Conservation (phyloP, 345 rosid species). For the Eucalyptus globulus region DNA sequence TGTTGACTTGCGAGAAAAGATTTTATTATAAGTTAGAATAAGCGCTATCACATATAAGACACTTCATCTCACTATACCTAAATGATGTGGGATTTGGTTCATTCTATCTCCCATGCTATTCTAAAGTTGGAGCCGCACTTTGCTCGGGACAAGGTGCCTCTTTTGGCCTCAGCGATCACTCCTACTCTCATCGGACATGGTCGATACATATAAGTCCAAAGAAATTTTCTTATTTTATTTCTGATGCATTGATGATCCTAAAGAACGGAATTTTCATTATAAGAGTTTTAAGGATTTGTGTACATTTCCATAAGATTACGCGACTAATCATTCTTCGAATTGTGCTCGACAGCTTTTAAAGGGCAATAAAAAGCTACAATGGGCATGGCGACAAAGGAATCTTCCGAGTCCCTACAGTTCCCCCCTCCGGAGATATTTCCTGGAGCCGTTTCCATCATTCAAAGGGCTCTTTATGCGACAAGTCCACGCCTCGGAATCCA, state of each 20-base stretch:
- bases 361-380: background rate
- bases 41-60: too few species aligned
- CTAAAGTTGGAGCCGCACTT: too few species aligned
- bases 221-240: background rate
- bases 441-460: background rate
- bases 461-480: background rate
- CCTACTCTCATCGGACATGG: rapidly evolving
- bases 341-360: background rate
- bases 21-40: too few species aligned
- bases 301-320: background rate
- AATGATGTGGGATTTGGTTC: too few species aligned
- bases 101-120: too few species aligned
- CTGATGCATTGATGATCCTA: background rate
- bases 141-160: rapidly evolving
- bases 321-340: background rate
- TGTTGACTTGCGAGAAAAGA: too few species aligned
- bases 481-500: background rate
- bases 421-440: background rate
- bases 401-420: background rate
- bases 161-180: rapidly evolving
- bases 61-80: too few species aligned
- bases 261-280: background rate
- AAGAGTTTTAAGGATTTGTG: background rate
- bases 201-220: background rate
- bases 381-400: background rate